Conservation (phyloP, 768 basidiomycete genomes). For the Boletus sp. region DNA sequence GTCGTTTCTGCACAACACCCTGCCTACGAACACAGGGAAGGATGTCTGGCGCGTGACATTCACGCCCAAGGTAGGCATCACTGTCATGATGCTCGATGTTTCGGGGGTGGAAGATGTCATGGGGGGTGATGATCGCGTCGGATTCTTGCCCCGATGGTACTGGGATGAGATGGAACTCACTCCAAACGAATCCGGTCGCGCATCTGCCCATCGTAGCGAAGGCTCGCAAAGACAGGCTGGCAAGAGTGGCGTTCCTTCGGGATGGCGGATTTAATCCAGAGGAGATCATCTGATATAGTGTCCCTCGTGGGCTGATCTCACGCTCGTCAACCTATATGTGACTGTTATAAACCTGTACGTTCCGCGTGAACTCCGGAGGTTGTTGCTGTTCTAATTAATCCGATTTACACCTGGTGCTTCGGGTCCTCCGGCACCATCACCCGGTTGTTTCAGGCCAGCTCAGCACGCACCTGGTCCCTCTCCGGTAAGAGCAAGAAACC, state of each 20-base stretch:
- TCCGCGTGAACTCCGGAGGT: conserved; percentile 25
- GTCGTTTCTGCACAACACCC: conserved; percentile 44
- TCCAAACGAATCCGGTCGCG: conserved; percentile 1
- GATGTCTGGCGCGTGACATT: conserved; percentile 74
- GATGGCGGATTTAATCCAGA: conserved; percentile 24
- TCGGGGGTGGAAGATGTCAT: conserved; percentile 54
- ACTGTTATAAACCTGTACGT: conserved; percentile 18
- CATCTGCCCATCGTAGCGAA: conserved; percentile 8
- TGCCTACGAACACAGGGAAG: conserved; percentile 23
- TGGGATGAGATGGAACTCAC: conserved; percentile 33
- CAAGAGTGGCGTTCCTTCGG: conserved; percentile 11
- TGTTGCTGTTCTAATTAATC: conserved; percentile 26
- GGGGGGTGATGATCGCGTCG: conserved; percentile 67
- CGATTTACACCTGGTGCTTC: conserved; percentile 21
- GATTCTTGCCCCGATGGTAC: conserved; percentile 78
- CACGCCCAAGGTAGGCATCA: conserved; percentile 54
- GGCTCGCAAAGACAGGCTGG: neutral
- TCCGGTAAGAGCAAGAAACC: conserved; percentile 4
- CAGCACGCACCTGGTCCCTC: neutral
- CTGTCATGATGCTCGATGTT: conserved; percentile 45
- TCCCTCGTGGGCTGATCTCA: conserved; percentile 11
- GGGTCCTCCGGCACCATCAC: conserved; percentile 6
- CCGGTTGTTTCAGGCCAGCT: conserved; percentile 16
- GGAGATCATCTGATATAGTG: conserved; percentile 19
- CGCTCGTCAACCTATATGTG: conserved; percentile 5